A percentile compares a stretch with the other conserved stretches of the same genome.
These are phyloP conservation scores for Corylus avellana DNA, from an alignment of 306 rosid species.

Conservation along the genomic window DNA sequence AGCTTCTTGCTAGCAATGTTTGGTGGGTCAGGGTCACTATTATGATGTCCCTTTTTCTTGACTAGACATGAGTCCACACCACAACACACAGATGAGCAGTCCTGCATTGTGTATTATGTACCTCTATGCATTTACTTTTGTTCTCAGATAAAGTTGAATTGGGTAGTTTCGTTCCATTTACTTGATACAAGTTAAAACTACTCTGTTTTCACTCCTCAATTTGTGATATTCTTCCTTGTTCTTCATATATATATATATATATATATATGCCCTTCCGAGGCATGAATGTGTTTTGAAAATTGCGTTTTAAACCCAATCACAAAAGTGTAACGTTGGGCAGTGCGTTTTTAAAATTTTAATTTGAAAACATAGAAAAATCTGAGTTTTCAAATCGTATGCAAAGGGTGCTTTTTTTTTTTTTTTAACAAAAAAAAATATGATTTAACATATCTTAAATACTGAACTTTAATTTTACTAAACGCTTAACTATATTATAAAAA, in stretches of 20 bases:
- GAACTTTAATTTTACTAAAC: no score
- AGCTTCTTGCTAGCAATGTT: not conserved
- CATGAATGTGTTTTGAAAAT: not conserved
- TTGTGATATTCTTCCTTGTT: not conserved
- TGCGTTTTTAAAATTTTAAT: no score
- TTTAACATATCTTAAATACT: no score
- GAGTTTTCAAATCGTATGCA: no score
- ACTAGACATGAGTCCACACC: not conserved
- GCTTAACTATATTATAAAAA: no score
- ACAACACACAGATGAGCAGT: not conserved
- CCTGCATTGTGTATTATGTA: not conserved
- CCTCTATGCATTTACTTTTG: constrained; percentile 2
- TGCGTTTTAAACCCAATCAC: no score
- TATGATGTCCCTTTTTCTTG: not conserved
- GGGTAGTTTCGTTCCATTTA: no score
- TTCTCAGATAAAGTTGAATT: not conserved
- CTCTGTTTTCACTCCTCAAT: not conserved
- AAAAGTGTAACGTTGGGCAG: no score
- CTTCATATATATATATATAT: not conserved
- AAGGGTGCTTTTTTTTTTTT: no score
- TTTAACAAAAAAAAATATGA: no score
- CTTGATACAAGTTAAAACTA: no score
- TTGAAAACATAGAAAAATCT: no score
- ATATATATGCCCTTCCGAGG: not conserved
- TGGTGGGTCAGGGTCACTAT: not conserved